Evolutionary conservation across 345 rosid species (phyloP).

Genomic region (Salix koriyanagi): DNA sequence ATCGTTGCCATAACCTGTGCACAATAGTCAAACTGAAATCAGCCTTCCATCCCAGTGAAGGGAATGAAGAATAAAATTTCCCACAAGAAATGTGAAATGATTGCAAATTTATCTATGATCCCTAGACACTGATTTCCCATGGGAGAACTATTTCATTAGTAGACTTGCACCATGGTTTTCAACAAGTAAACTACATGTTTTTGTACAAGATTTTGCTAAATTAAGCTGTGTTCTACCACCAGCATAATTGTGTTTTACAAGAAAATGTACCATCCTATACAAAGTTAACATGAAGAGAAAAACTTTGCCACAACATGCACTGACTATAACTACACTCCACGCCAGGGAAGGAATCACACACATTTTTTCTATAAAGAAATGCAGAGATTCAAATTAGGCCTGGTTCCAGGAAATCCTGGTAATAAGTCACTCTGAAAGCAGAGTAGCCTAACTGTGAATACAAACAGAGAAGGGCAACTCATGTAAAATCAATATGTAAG

Average conservation of each 20-base stretch:
- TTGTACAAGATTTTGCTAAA: neutral
- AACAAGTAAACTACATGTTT: neutral
- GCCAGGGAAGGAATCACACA: neutral
- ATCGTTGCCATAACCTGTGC: conserved; percentile 85
- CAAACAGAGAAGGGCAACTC: neutral
- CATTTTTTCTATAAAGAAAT: neutral
- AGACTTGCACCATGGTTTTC: neutral
- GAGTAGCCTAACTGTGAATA: neutral
- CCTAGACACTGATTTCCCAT: neutral
- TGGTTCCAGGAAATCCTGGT: neutral
- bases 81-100: neutral
- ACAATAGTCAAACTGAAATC: conserved; percentile 9
- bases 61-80: neutral
- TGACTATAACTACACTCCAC: neutral
- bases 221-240: neutral
- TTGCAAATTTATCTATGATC: neutral
- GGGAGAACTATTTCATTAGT: neutral
- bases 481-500: conserved; percentile 7
- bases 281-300: conserved; percentile 5
- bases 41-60: conserved; percentile 4
- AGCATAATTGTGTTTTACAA: neutral
- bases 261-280: neutral
- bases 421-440: neutral
- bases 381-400: neutral
- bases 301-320: neutral